Evolutionary conservation across 345 rosid species (phyloP).

Genomic region (Triadica sebifera): DNA sequence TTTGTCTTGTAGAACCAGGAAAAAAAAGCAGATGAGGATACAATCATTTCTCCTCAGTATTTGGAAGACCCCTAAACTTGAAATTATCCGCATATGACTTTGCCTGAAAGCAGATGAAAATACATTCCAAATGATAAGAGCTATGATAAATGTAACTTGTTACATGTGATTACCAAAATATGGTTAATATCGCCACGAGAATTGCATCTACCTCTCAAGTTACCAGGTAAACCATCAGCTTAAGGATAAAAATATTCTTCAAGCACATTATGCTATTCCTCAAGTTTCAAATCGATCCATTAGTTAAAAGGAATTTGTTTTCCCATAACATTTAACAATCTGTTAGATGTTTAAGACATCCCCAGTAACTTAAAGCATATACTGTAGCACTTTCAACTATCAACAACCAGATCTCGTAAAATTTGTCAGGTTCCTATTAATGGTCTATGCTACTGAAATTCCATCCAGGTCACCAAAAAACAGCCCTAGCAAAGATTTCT

Average conservation of each 20-base stretch:
- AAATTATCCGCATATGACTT: constrained; percentile 33
- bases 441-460: neutral
- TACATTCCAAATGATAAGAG: neutral
- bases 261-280: neutral
- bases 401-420: neutral
- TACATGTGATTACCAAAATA: neutral
- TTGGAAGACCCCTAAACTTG: constrained; percentile 29
- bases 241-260: neutral
- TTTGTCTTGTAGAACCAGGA: constrained; percentile 1
- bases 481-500: neutral
- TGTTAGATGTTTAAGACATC: neutral
- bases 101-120: constrained; percentile 18
- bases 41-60: constrained; percentile 36
- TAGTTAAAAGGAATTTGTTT: neutral
- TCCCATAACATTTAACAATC: too few relatives aligned
- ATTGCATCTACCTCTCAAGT: neutral
- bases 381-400: neutral
- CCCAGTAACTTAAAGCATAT: neutral
- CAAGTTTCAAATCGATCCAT: neutral
- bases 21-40: neutral
- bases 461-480: neutral
- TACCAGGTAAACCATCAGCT: neutral
- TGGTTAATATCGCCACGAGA: neutral
- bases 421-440: neutral
- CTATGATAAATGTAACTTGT: neutral